Evolutionary conservation across 306 rosid genomes (phyloP), one percentile per base, ranked within the genome.

Genomic region (Casuarina glauca): DNA sequence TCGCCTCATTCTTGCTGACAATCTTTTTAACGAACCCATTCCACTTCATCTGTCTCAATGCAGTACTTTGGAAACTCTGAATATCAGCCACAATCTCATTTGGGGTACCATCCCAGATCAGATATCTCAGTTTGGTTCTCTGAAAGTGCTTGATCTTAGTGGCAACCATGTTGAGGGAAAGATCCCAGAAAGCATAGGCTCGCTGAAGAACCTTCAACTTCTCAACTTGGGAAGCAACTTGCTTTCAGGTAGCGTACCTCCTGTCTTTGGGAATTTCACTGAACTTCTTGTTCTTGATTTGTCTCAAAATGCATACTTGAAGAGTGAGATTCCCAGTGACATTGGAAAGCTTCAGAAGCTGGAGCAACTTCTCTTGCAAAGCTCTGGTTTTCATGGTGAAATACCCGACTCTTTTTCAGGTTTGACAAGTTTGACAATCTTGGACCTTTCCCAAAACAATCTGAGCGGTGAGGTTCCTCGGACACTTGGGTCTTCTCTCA

Each of bases 91-190:
- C 78, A 95, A 95, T 81, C 96, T 89, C 73, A 87, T 95, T 16
- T 93, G 97, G 97, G 97, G 99, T 12, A 87, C 99, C 70, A 86
- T 95, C 83, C 97, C 95, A 19, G 87, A 83, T 83, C 99, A 93
- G 93, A 93, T 95, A 88, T 95, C 92, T 77, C 84, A 66, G 86
- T 88, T 91, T 84, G 69, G 19, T 81, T 87, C 91, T 3, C 69
- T 95, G 80, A 79, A n/a, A 70, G 88, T 88, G 35, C 96, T 95
- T 75, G 99, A 95, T 70, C 86, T 92, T 74, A 90, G 96, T 82
- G 87, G 71, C 70, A 95, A 95, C 79, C 92, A 75, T 72, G 70
- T 95, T 35, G 93, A 95, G 69, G 99, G 99, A 69, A 86, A 67
- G 38, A 86, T 95, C 74, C 97, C 97, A 32, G 91, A 89, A 48